Evolutionary conservation across 768 basidiomycete genomes (phyloP).

Genomic region (Crucibulum laeve): DNA sequence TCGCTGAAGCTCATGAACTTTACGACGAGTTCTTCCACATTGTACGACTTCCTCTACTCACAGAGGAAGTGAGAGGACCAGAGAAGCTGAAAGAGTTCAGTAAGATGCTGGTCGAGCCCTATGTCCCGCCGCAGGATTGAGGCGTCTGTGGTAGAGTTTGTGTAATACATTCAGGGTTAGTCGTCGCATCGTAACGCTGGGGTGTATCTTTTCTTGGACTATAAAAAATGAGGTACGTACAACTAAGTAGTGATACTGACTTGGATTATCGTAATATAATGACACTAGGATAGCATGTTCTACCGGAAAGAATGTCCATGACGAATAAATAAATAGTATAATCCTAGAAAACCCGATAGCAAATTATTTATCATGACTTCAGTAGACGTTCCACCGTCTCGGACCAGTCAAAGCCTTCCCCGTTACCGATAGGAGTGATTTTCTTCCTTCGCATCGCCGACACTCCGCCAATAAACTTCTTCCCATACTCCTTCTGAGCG

Average conservation of each 20-base stretch:
- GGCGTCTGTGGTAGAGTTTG: neutral
- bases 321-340: too few relatives aligned
- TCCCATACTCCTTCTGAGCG: slow-evolving; percentile 48
- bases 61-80: slow-evolving; percentile 95
- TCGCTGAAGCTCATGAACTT: slow-evolving; percentile 92
- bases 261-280: too few relatives aligned
- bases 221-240: too few relatives aligned
- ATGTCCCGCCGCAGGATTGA: slow-evolving; percentile 51
- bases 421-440: slow-evolving; percentile 29
- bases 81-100: slow-evolving; percentile 92
- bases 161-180: too few relatives aligned
- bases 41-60: slow-evolving; percentile 85
- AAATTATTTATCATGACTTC: too few relatives aligned
- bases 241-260: too few relatives aligned
- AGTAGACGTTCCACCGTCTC: slow-evolving; percentile 30
- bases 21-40: slow-evolving; percentile 99
- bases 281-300: too few relatives aligned
- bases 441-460: slow-evolving; percentile 14
- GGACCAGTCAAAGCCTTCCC: slow-evolving; percentile 40
- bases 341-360: too few relatives aligned
- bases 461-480: slow-evolving; percentile 22
- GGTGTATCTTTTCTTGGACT: too few relatives aligned
- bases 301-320: too few relatives aligned
- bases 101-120: slow-evolving; percentile 85
- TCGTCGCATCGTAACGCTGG: too few relatives aligned